phyloP scores from a whole-genome alignment of 73 alveolate genomes.

The Paramecium sonneborni region DNA sequence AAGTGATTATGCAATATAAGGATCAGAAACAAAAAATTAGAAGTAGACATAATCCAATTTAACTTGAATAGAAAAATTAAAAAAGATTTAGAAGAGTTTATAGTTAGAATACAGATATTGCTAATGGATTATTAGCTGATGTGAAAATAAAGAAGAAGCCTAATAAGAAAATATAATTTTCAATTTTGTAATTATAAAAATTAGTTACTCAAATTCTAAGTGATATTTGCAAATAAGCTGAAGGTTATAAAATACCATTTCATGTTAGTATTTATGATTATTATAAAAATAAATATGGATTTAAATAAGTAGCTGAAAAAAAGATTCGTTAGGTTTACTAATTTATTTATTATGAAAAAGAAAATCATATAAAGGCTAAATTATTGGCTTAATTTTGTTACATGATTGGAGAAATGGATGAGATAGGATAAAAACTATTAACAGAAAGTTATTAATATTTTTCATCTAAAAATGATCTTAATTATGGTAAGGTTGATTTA shows the following conservation, averaged over 20 bases:
- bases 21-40: neutral
- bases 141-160: constrained; percentile 1
- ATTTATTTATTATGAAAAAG: constrained; percentile 38
- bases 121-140: neutral
- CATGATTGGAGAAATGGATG: constrained; percentile 36
- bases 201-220: neutral
- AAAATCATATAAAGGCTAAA: neutral
- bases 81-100: constrained; percentile 26
- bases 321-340: constrained; percentile 37
- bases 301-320: constrained; percentile 40
- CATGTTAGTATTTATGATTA: constrained; percentile 39
- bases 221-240: constrained; percentile 36
- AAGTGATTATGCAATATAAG: neutral
- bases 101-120: constrained; percentile 34
- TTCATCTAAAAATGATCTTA: constrained; percentile 1
- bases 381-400: constrained; percentile 20
- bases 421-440: constrained; percentile 4
- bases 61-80: neutral
- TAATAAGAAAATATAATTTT: neutral
- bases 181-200: neutral
- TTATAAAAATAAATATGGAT: constrained; percentile 52
- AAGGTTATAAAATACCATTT: constrained; percentile 46
- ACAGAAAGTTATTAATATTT: neutral
- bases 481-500: neutral
- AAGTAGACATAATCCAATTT: neutral